Percentiles rank a stretch among this genome's conserved stretches.
These are phyloP conservation scores for Lupinus albus DNA, from an alignment of 306 rosid genomes.

Conservation along the genomic window DNA sequence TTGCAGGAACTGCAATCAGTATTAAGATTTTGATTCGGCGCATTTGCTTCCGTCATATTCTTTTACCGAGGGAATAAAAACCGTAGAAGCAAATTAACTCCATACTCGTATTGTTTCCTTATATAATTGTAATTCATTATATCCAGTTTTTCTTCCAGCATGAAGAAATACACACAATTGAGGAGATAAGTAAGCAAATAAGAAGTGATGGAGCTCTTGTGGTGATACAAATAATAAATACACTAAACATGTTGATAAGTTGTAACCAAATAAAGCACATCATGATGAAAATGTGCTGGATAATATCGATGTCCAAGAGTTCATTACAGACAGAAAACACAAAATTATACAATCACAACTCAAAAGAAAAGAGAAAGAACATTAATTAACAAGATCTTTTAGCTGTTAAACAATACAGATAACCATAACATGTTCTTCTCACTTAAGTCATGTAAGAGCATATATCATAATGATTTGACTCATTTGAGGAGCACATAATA, in stretches of 20 bases:
- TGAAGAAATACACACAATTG: not conserved
- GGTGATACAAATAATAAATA: not conserved
- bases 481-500: not conserved
- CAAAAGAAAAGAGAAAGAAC: not conserved
- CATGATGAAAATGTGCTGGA: not conserved
- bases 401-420: slow-evolving; percentile 5
- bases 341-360: not conserved
- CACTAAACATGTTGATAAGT: not conserved
- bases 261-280: not conserved
- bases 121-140: not conserved
- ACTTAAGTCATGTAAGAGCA: not conserved
- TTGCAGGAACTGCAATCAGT: slow-evolving; percentile 9
- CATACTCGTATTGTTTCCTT: not conserved
- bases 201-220: not conserved
- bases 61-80: slow-evolving; percentile 1
- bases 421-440: not conserved
- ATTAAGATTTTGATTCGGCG: not conserved
- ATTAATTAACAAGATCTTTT: not conserved
- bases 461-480: not conserved
- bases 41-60: slow-evolving; percentile 28
- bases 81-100: not conserved
- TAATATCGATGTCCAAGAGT: not conserved
- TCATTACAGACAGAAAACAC: not conserved
- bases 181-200: not conserved
- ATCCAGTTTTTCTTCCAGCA: not conserved